Conservation (phyloP, 2,329 filamentous ascomycete genomes). For the Calonectria pseudoturangicola region DNA sequence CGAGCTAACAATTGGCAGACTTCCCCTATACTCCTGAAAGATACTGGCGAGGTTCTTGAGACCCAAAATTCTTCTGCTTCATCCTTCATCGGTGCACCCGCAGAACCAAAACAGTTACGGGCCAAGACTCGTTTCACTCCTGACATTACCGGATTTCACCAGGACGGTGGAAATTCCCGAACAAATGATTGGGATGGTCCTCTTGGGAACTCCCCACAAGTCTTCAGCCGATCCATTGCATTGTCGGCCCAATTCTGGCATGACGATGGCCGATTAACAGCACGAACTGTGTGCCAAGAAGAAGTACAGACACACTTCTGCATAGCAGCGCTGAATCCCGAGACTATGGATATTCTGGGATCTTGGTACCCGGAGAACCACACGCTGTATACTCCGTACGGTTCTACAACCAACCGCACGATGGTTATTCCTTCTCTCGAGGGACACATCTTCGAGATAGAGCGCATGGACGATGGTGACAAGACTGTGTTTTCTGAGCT, state of each 20-base stretch:
- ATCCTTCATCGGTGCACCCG: conserved; percentile 3
- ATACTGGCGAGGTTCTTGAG: not conserved
- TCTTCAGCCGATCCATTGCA: not conserved
- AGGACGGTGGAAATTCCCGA: conserved; percentile 10
- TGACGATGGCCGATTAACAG: not conserved
- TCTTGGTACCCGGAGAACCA: not conserved
- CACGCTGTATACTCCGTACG: not conserved
- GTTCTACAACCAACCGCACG: conserved; percentile 2
- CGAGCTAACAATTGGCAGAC: not conserved
- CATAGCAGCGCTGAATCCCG: not conserved
- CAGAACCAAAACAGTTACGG: not conserved
- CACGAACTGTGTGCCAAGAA: not conserved
- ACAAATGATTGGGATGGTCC: conserved; percentile 5
- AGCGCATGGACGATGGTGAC: not conserved
- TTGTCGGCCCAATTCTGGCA: conserved; percentile 4
- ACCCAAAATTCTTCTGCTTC: conserved; percentile 3
- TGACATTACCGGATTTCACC: not conserved
- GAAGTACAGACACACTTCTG: not conserved
- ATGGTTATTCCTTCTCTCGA: conserved; percentile 1
- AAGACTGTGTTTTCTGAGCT: not conserved
- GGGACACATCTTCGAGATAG: not conserved
- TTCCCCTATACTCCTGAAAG: not conserved
- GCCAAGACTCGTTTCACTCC: not conserved
- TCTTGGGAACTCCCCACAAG: conserved; percentile 9
- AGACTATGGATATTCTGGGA: not conserved